Percentiles rank a stretch among this genome's conserved stretches.
phyloP scores from a whole-genome alignment of 441 rosid species.

The Jatropha podagrica region DNA sequence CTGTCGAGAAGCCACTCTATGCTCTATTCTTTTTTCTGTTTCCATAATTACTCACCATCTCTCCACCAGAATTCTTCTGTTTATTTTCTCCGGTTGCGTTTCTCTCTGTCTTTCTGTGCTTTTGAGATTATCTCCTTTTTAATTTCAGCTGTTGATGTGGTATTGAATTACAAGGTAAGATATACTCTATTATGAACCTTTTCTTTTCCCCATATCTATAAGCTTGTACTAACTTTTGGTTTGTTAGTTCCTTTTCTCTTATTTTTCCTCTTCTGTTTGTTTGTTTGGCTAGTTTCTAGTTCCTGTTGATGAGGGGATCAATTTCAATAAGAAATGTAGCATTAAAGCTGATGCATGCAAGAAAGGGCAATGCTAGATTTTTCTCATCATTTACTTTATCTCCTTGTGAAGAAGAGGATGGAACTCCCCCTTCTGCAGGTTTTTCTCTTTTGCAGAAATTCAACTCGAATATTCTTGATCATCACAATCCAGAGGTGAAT shows the following conservation, averaged over 20 bases:
- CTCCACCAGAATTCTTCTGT: too few relatives aligned
- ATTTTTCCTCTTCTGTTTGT: not conserved
- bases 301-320: slow-evolving; percentile 1
- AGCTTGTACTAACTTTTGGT: not conserved
- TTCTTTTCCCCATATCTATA: not conserved
- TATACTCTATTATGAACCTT: not conserved
- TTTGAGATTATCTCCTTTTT: not conserved
- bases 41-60: too few relatives aligned
- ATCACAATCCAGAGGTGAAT: not conserved
- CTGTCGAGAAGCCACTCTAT: too few relatives aligned
- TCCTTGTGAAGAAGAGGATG: slow-evolving; percentile 3
- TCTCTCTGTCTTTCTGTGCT: not conserved
- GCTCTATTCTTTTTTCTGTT: too few relatives aligned
- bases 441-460: not conserved
- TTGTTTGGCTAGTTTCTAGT: not conserved
- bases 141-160: not conserved
- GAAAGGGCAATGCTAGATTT: not conserved
- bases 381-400: slow-evolving; percentile 4
- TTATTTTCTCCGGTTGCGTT: too few relatives aligned
- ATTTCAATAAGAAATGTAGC: not conserved
- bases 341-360: slow-evolving; percentile 2
- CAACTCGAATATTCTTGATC: not conserved
- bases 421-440: not conserved
- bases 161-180: not conserved
- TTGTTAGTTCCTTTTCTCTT: not conserved